These are phyloP conservation scores for Mentha longifolia DNA, from an alignment of 257 asterid species.

Conservation along the genomic window DNA sequence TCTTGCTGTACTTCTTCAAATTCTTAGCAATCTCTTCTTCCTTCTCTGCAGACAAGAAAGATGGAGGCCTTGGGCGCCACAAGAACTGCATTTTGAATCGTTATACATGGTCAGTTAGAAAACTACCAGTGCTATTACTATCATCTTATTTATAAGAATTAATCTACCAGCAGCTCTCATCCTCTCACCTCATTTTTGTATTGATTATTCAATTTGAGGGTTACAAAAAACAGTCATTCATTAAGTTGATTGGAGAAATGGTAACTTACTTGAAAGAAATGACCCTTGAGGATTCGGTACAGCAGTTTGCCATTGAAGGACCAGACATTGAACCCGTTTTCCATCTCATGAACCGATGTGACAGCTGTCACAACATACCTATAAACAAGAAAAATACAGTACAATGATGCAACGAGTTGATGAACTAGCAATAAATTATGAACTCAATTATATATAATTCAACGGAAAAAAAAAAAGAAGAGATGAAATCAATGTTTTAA, in stretches of 20 bases:
- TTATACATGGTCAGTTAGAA: neutral
- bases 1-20: slow-evolving; percentile 74
- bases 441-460: neutral
- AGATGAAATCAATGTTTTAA: neutral
- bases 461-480: neutral
- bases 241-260: neutral
- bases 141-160: neutral
- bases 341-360: slow-evolving; percentile 99
- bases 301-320: slow-evolving; percentile 85
- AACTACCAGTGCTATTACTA: neutral
- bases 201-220: neutral
- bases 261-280: slow-evolving; percentile 84
- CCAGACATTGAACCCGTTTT: slow-evolving; percentile 92
- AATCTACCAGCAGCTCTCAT: neutral
- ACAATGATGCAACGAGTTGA: neutral
- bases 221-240: neutral
- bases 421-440: neutral
- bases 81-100: slow-evolving; percentile 54
- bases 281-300: slow-evolving; percentile 82
- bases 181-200: neutral
- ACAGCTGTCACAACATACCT: slow-evolving; percentile 95
- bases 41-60: slow-evolving; percentile 75
- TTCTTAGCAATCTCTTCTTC: slow-evolving; percentile 91
- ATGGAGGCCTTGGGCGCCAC: slow-evolving; percentile 96
- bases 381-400: neutral